These are phyloP conservation scores for Pythium apleroticum DNA, from an alignment of 352 stramenopile species.

Conservation along the genomic window DNA sequence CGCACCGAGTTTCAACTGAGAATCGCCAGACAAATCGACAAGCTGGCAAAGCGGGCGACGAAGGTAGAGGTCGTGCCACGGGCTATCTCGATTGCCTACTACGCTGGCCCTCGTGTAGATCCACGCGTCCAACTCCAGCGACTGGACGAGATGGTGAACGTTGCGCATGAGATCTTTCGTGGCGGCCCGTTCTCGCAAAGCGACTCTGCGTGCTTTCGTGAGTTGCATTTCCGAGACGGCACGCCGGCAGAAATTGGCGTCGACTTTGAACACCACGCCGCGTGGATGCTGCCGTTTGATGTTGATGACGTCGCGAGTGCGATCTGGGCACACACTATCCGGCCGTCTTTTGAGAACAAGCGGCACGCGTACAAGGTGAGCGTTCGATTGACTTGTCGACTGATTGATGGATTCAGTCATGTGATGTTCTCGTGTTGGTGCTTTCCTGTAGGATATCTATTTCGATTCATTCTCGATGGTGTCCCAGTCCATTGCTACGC, in stretches of 20 bases:
- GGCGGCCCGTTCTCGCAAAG: background rate
- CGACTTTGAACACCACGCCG: conserved; percentile 10
- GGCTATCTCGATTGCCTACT: conserved; percentile 3
- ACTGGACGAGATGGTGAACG: background rate
- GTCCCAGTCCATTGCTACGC: background rate
- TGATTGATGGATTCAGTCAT: too few relatives aligned
- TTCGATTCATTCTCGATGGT: background rate
- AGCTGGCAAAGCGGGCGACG: conserved; percentile 6
- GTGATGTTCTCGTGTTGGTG: too few relatives aligned
- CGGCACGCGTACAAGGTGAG: background rate
- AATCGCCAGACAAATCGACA: conserved; percentile 11
- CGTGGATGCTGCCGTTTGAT: conserved; percentile 12
- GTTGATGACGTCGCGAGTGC: conserved; percentile 5
- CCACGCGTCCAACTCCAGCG: background rate
- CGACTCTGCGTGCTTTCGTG: background rate
- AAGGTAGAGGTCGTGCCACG: background rate
- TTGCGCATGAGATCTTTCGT: background rate
- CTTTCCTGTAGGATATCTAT: background rate
- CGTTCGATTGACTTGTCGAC: too few relatives aligned
- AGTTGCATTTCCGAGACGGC: background rate
- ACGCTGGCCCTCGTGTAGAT: conserved; percentile 7
- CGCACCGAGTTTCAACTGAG: conserved; percentile 11
- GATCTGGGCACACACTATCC: conserved; percentile 10
- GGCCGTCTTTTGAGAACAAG: background rate
- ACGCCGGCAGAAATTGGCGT: background rate